phyloP scores from a whole-genome alignment of 2,329 filamentous ascomycete species.

The Harringtonia aguacate region DNA sequence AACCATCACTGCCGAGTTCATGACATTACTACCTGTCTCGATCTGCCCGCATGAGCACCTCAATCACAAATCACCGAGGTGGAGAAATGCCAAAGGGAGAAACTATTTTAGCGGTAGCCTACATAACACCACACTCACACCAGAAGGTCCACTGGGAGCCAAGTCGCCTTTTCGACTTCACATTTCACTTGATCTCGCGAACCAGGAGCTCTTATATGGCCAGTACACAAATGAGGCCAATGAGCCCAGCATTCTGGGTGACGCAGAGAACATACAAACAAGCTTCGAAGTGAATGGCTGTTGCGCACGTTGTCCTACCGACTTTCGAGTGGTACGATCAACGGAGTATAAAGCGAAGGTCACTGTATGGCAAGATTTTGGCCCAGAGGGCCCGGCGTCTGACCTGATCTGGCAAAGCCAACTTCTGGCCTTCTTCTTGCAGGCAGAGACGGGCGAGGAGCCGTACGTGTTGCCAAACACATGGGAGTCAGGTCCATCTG shows the following conservation, averaged over 20 bases:
- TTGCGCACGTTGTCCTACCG: not conserved
- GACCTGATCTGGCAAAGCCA: not conserved
- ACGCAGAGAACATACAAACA: no score
- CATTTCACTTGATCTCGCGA: not conserved
- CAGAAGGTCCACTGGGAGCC: no score
- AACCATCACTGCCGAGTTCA: not conserved
- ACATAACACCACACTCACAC: not conserved
- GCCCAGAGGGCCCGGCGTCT: not conserved
- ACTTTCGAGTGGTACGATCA: not conserved
- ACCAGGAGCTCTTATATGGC: not conserved
- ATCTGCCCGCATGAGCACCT: not conserved
- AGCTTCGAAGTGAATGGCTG: not conserved
- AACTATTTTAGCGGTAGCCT: not conserved
- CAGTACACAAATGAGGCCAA: not conserved
- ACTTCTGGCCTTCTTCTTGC: not conserved
- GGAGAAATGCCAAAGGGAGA: not conserved
- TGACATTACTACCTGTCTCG: not conserved
- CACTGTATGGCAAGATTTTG: not conserved
- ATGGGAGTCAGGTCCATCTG: not conserved
- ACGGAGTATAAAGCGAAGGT: not conserved
- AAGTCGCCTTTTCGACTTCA: not conserved
- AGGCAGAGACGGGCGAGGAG: not conserved
- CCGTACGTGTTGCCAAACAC: not conserved
- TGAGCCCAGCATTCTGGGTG: no score
- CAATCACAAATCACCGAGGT: not conserved